Percentiles rank a stretch among this genome's conserved stretches.
These are phyloP conservation scores for Pseudozyma flocculosa DNA, from an alignment of 1,284 basidiomycete genomes.

Conservation along the genomic window DNA sequence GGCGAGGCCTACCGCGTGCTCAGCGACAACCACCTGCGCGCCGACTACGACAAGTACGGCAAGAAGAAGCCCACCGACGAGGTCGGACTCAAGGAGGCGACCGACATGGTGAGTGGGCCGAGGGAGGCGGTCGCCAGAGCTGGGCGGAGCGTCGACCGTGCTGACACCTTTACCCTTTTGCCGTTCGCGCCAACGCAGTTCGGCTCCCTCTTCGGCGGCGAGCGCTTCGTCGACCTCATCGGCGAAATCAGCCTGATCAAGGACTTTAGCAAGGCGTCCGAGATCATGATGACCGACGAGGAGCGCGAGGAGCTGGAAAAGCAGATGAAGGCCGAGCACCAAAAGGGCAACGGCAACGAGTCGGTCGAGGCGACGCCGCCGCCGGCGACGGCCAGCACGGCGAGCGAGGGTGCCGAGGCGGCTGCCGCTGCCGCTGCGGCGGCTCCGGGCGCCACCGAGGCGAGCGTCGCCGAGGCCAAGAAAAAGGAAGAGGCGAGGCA, in stretches of 20 bases:
- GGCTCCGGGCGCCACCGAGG: conserved; percentile 41
- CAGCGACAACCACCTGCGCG: conserved; percentile 71
- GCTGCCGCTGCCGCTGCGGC: conserved; percentile 47
- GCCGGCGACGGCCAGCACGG: conserved; percentile 16
- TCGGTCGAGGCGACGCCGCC: conserved; percentile 14
- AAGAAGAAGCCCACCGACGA: conserved; percentile 64
- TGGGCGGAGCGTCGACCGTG: background rate
- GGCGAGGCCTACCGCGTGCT: conserved; percentile 66
- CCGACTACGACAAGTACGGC: conserved; percentile 93
- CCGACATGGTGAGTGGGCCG: conserved; percentile 46
- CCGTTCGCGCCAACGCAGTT: no score
- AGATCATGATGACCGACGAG: conserved; percentile 71
- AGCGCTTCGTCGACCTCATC: conserved; percentile 56
- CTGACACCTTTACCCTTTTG: no score
- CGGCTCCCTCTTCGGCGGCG: conserved; percentile 57
- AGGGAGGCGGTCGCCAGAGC: background rate
- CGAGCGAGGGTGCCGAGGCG: conserved; percentile 17
- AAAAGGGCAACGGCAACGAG: conserved; percentile 27
- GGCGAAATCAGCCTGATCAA: conserved; percentile 58
- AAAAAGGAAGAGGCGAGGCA: conserved; percentile 61
- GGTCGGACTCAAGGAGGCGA: conserved; percentile 56
- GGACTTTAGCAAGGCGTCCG: conserved; percentile 58
- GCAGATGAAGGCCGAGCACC: conserved; percentile 62
- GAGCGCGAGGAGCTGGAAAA: conserved; percentile 84
- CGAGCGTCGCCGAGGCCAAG: conserved; percentile 35